Evolutionary conservation across 495 filamentous ascomycete genomes (phyloP), one percentile per base, ranked within the genome.

Genomic region (Aspergillus heteromorphus): DNA sequence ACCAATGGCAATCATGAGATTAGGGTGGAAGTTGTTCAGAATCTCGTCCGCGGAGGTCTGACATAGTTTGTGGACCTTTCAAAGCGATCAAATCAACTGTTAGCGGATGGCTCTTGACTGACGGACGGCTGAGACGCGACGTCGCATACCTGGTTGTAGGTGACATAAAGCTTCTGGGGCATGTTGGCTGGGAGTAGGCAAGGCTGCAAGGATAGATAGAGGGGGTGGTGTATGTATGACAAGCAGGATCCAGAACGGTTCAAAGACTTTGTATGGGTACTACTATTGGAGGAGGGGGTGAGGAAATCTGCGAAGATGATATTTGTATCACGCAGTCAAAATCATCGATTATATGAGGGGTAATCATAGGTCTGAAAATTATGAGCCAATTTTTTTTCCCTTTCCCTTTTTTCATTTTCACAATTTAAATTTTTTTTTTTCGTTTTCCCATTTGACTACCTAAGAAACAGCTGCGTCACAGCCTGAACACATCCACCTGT

Each of bases 1-100:
- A 56, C 93, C 93, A 65, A 99, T 99, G 64, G 93, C 93, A 69
- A 99, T 95, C 82, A 99, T 97, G 51, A 99, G 86, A 66, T 96
- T 90, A 40, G 93, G 93, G 61, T 87, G 78, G 76, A 95, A 89
- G 1, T 86, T 79, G 65, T 83, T 76, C 57, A 99, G 85, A 69
- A 97, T 96, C 55, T 76, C 73, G 42, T 83, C 78, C 17, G 92
- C 93, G 2, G 89, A 82, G 52, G 81, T 76, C 73, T 96, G 90
- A 74, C 93, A 99, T 61, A 99, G 82, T 70, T 96, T 93, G 81
- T 99, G 93, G 59, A 98, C 88, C 92, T 97, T 60, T 58, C 23
- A 41, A 55, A 3, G 41, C 21, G 31, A 53, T 6, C 9, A 53
- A 34, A 53, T 6, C 9, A 53, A 34, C 21, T 52, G 65, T 76